Conservation (phyloP, 768 basidiomycete species). For the Lactarius akahatsu region DNA sequence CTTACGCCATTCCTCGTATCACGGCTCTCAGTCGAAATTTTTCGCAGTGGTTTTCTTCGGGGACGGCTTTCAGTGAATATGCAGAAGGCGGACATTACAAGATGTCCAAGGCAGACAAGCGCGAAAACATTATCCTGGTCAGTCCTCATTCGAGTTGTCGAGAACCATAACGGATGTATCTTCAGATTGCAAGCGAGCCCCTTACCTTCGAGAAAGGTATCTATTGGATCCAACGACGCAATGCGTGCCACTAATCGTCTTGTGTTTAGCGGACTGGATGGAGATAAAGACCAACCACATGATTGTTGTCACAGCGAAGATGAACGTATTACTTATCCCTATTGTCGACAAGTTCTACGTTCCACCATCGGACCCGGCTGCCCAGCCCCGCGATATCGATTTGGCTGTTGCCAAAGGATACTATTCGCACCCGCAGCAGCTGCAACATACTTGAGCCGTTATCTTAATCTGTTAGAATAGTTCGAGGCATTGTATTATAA, state of each 20-base stretch:
- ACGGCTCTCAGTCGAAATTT: not conserved
- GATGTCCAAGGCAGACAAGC: conserved; percentile 94
- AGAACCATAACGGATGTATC: not conserved
- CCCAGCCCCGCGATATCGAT: conserved; percentile 65
- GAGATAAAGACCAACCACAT: conserved; percentile 96
- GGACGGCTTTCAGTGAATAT: conserved; percentile 90
- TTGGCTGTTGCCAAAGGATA: conserved; percentile 87
- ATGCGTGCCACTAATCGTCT: conserved; percentile 12
- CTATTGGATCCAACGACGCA: conserved; percentile 16
- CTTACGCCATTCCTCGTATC: not conserved
- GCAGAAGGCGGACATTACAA: conserved; percentile 86
- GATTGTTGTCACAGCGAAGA: conserved; percentile 93
- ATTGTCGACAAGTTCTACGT: conserved; percentile 93
- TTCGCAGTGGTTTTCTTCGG: conserved; percentile 92
- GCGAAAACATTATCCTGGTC: conserved; percentile 94
- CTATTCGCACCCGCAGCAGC: conserved; percentile 48
- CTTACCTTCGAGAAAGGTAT: conserved; percentile 93
- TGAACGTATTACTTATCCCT: conserved; percentile 92
- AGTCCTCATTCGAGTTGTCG: conserved; percentile 21
- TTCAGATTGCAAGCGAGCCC: conserved; percentile 84
- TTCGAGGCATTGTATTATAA: not conserved
- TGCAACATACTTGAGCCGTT: conserved; percentile 17
- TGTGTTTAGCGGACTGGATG: conserved; percentile 87
- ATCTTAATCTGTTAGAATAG: not conserved
- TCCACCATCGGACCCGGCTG: conserved; percentile 77